Evolutionary conservation across 2,329 filamentous ascomycete species (phyloP), one percentile per base, ranked within the genome.

Genomic region (Lachnellula hyalina): DNA sequence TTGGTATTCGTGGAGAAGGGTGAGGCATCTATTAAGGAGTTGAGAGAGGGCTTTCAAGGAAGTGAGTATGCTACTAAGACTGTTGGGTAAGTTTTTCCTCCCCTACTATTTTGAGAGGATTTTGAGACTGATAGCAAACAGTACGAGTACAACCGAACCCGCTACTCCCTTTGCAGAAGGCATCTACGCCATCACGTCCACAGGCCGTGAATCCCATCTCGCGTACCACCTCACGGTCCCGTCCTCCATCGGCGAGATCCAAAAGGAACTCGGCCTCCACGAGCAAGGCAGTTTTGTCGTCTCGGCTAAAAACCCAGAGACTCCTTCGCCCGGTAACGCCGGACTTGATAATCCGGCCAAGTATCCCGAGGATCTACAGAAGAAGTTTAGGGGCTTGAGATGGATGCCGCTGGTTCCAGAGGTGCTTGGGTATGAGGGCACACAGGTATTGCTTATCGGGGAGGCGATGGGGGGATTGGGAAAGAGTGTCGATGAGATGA

Each of bases 1-100:
- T 86, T 94, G 78, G 82, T 82, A 1, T 95, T 96, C 69, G 88
- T 96, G 1, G 89, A 95, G 67, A 92, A 92, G 70, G 75, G 82
- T 0, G 79, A 82, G 5, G 75, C 77, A 0, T 82, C 81, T 0
- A 84, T 91, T 64, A 75, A 84, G 25, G 78, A 86, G 6, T 75
- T 96, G n/a, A 87, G 86, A 65, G 83, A 88, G 4, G 79, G 80
- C 5, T 90, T 95, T 69, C 70, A 77, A 1, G 80, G 81, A 0
- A 76, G 74, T 1, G 83, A 87, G 11, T 92, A 95, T 68, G 77
- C 83, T 50, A 96, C 90, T 7, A 86, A 90, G 73, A 93, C 90
- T 0, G 75, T 73, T 2, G 89, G 90, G 61, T 64, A 59, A 17
- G 57, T 53, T 28, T 5, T 28, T 25, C 35, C 52, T 1, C 25